Evolutionary conservation across 805 yeast species (phyloP), one percentile per base, ranked within the genome.

Genomic region (Henningerozyma blattae): DNA sequence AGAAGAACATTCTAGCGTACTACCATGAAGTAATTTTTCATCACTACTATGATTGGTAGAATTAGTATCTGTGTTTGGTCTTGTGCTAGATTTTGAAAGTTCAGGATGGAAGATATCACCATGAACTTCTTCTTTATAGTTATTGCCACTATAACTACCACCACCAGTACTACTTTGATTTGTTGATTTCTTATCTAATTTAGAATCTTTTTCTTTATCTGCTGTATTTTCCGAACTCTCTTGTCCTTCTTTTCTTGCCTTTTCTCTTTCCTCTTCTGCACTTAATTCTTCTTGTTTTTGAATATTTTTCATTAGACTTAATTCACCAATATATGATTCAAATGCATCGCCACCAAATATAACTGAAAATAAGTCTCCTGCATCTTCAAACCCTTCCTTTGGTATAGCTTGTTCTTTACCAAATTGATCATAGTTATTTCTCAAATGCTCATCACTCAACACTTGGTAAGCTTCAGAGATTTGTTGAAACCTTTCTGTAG

Each of bases 311-410:
- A 91, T 57, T 52, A 87, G 65, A 22, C 85, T 71, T 40, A 86
- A 60, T 52, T 91, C 95, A 4, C 98, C 98, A 45, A 87, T 83
- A 68, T 86, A 78, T 31, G 78, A 77, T 22, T 65, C 70, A 57
- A 86, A 85, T 2, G 89, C 91, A 36, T 80, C 93, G 31, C 95
- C 95, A 28, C 95, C 95, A 56, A 85, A 77, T 38, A 77, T 77
- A 62, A 68, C 68, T 4, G 77, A 65, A 50, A 77, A 77, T 44
- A 75, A 73, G 47, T 77, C 85, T 28, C 71, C 64, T 2, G 87
- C 81, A 51, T 79, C 89, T 40, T 75, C 83, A 46, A 77, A 77
- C 4, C 84, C 84, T 41, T 75, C 82, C 33, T 63, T 64, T 1
- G 81, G 80, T 22, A 76, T 70, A 14, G 80, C 77, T 41, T 72